Evolutionary conservation across 1,284 basidiomycete species (phyloP).

Genomic region (Coniferiporia weirii): DNA sequence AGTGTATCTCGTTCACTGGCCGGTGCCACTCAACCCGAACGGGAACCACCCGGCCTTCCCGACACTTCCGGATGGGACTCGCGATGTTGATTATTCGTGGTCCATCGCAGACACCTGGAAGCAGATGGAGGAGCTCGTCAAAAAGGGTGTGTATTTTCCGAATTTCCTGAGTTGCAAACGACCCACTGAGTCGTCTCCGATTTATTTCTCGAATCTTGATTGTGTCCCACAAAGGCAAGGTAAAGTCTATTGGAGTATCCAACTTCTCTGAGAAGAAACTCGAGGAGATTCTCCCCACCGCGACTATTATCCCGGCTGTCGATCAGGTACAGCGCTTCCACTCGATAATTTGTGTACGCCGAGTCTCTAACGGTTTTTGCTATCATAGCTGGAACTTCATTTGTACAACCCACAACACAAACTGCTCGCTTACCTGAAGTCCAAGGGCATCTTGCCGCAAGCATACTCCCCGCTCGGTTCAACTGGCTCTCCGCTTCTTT

Average conservation of each 20-base stretch:
- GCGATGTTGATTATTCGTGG: conserved; percentile 45
- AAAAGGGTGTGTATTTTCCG: conserved; percentile 40
- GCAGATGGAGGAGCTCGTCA: conserved; percentile 65
- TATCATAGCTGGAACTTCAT: conserved; percentile 49
- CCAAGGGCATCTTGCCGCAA: conserved; percentile 62
- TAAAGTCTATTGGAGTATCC: conserved; percentile 46
- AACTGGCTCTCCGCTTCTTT: conserved; percentile 12
- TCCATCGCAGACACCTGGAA: conserved; percentile 61
- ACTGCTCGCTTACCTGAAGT: conserved; percentile 52
- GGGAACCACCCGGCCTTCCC: conserved; percentile 20
- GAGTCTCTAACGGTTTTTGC: not conserved
- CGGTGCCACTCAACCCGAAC: conserved; percentile 54
- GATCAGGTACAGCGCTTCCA: conserved; percentile 50
- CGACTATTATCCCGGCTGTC: conserved; percentile 66
- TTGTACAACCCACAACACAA: conserved; percentile 65
- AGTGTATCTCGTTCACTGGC: conserved; percentile 33
- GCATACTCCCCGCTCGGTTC: conserved; percentile 73
- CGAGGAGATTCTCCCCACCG: conserved; percentile 50
- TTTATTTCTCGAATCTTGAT: no score
- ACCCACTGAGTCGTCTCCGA: conserved; percentile 18
- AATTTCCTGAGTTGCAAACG: not conserved
- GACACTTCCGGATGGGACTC: conserved; percentile 39
- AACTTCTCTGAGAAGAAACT: conserved; percentile 65
- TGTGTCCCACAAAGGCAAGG: conserved; percentile 14
- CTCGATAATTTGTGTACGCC: not conserved